phyloP scores from a whole-genome alignment of 129 eudicot genomes.

The Flaveria ramosissima region DNA sequence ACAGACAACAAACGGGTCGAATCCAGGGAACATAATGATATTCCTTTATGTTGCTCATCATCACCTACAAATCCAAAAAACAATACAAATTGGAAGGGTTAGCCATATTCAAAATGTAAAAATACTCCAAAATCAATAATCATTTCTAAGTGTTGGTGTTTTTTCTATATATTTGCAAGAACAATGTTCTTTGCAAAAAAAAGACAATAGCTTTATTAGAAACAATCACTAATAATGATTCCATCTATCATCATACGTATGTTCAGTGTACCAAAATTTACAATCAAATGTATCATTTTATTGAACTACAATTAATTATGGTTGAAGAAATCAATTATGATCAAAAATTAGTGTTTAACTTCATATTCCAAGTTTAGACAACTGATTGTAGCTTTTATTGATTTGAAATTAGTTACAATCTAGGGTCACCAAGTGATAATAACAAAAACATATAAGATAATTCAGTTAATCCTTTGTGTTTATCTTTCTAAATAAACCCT shows the following conservation, averaged over 20 bases:
- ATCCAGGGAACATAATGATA: slow-evolving; percentile 55
- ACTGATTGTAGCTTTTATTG: not conserved
- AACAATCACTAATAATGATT: too few species aligned
- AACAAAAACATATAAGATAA: not conserved
- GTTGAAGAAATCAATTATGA: not conserved
- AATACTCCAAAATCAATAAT: not conserved
- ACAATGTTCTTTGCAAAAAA: too few species aligned
- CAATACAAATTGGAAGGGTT: not conserved
- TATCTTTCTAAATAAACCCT: not conserved
- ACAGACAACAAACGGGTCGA: slow-evolving; percentile 42
- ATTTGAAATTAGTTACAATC: not conserved
- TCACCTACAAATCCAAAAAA: slow-evolving; percentile 54
- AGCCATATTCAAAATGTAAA: not conserved
- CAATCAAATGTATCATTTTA: not conserved
- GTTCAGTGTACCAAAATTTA: not conserved
- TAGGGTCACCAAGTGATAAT: slow-evolving; percentile 11
- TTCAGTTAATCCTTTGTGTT: not conserved
- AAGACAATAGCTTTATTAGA: too few species aligned
- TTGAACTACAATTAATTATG: not conserved
- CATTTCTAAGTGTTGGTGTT: not conserved
- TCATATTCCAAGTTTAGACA: slow-evolving; percentile 9
- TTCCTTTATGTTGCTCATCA: slow-evolving; percentile 47
- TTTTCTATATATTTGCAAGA: not conserved
- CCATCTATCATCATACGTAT: not conserved
- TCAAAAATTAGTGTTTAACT: not conserved